A percentile compares a stretch with the other conserved stretches of the same genome.
Conservation (phyloP, 495 filamentous ascomycete species). For the Hypoxylon intermedium region DNA sequence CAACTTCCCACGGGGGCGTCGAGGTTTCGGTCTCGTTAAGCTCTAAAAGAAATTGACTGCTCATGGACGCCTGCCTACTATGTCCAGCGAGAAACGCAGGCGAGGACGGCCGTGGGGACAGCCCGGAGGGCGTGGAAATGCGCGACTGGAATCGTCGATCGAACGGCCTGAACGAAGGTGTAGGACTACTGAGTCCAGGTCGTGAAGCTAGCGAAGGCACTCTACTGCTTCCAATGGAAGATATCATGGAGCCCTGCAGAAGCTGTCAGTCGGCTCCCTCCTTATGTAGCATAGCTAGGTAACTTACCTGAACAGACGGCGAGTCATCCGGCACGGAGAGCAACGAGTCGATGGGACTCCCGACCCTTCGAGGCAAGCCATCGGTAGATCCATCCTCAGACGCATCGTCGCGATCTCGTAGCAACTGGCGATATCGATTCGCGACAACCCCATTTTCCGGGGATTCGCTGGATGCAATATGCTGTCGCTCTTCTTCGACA, state of each 20-base stretch:
- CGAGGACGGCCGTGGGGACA: conserved; percentile 73
- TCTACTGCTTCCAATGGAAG: conserved; percentile 74
- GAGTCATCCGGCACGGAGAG: conserved; percentile 85
- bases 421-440: conserved; percentile 56
- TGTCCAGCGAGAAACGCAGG: conserved; percentile 78
- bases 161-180: conserved; percentile 87
- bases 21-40: conserved; percentile 67
- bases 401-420: conserved; percentile 49
- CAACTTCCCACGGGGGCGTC: conserved; percentile 90
- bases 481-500: conserved; percentile 47
- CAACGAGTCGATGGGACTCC: conserved; percentile 58
- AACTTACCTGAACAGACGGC: conserved; percentile 81
- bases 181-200: conserved; percentile 62
- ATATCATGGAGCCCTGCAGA: conserved; percentile 77
- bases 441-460: conserved; percentile 44
- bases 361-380: conserved; percentile 47
- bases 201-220: conserved; percentile 55
- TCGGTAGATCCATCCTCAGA: conserved; percentile 58
- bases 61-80: conserved; percentile 77
- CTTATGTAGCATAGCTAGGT: conserved; percentile 1
- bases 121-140: conserved; percentile 62
- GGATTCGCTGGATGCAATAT: conserved; percentile 34
- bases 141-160: conserved; percentile 93
- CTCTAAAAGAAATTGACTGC: conserved; percentile 63
- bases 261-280: conserved; percentile 38